phyloP scores from a whole-genome alignment of 2,329 filamentous ascomycete genomes.

The Diaporthe vexans region DNA sequence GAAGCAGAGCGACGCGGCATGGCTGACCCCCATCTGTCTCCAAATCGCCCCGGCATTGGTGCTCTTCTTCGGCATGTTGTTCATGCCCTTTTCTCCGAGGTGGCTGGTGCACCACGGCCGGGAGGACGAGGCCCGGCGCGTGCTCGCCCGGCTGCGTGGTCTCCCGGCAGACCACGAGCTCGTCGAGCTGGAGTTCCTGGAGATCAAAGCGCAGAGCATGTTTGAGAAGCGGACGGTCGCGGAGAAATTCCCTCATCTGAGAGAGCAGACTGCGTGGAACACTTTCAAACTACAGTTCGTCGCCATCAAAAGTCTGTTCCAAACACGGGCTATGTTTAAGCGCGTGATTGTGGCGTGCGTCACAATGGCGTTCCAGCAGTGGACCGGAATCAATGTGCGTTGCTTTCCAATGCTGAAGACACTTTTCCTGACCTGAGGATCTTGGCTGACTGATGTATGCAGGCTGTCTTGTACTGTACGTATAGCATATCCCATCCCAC shows the following conservation, averaged over 20 bases:
- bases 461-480: constrained; percentile 27
- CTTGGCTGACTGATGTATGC: neutral
- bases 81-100: constrained; percentile 84
- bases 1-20: constrained; percentile 75
- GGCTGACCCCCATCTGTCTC: constrained; percentile 80
- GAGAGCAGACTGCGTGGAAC: constrained; percentile 72
- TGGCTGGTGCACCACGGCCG: constrained; percentile 81
- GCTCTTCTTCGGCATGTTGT: constrained; percentile 78
- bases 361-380: constrained; percentile 73
- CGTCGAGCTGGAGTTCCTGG: constrained; percentile 82
- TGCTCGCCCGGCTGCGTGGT: constrained; percentile 74
- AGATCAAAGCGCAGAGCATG: constrained; percentile 83
- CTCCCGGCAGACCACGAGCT: constrained; percentile 75
- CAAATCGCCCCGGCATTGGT: constrained; percentile 78
- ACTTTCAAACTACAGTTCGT: constrained; percentile 79
- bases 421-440: constrained; percentile 39
- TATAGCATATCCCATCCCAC: neutral
- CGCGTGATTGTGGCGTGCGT: constrained; percentile 74
- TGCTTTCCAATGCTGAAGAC: constrained; percentile 34
- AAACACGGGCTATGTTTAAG: constrained; percentile 75
- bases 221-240: constrained; percentile 82
- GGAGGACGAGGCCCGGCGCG: constrained; percentile 75
- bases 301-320: constrained; percentile 75
- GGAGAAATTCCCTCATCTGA: constrained; percentile 76
- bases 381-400: constrained; percentile 51